Conservation (phyloP, 768 basidiomycete species). For the Tephrocybe rancida region DNA sequence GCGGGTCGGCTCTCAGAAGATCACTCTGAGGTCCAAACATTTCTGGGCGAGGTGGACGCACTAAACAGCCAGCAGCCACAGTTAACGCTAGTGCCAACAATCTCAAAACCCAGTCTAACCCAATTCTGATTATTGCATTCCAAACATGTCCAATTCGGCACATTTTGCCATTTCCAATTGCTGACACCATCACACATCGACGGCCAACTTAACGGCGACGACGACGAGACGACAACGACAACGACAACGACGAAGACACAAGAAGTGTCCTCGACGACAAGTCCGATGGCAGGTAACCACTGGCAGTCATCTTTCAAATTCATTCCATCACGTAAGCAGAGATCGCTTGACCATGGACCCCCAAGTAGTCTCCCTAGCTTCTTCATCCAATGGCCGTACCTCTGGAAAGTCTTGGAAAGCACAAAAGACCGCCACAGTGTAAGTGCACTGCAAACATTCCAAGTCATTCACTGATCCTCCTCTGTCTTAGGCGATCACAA, state of each 20-base stretch:
- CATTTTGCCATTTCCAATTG: slow-evolving; percentile 5
- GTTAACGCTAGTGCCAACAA: slow-evolving; percentile 7
- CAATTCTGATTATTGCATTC: slow-evolving; percentile 10
- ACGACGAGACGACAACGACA: too few species aligned
- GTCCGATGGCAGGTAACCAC: not conserved
- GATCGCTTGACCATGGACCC: slow-evolving; percentile 11
- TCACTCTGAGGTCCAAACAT: slow-evolving; percentile 48
- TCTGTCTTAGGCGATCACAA: slow-evolving; percentile 61
- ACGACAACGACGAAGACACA: too few species aligned
- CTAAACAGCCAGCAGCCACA: slow-evolving; percentile 2
- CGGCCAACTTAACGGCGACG: not conserved
- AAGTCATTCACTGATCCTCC: not conserved
- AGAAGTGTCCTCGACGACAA: too few species aligned
- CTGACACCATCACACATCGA: slow-evolving; percentile 5
- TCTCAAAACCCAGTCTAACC: slow-evolving; percentile 11
- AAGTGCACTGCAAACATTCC: slow-evolving; percentile 18
- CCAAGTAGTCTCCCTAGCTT: slow-evolving; percentile 39
- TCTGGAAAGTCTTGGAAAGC: slow-evolving; percentile 75
- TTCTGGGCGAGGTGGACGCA: slow-evolving; percentile 18
- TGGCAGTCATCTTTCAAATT: not conserved
- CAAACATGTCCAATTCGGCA: slow-evolving; percentile 12
- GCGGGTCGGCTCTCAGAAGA: slow-evolving; percentile 43
- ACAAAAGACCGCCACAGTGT: slow-evolving; percentile 53
- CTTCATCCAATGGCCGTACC: slow-evolving; percentile 65
- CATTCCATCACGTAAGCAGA: slow-evolving; percentile 7